Base-by-base conservation (phyloP, 1,284 basidiomycete genomes). In the Ganoderma lingzhi region DNA sequence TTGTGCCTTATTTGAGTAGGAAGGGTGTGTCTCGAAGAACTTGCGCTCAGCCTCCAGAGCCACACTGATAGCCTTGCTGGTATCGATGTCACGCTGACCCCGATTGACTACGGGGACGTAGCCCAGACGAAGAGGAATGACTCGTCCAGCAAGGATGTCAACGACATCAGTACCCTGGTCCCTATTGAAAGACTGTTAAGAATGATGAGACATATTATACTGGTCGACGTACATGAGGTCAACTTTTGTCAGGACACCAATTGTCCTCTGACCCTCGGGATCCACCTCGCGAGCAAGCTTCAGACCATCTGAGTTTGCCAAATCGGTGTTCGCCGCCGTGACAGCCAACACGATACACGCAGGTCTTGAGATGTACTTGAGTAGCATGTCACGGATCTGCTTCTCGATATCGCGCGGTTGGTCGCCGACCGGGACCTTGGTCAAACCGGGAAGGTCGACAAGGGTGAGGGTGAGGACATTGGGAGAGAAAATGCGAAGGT, bases 61-160 rank as follows among this genome's bases (percentile, higher is more conserved):
- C 61, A 87, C 87, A 45, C 84, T 83, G 78, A 99, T 99, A 12
- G 93, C 83, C 80, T 96, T 97, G 74, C 90, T 90, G 55, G 86
- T 84, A 74, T 99, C 97, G 74, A 99, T 99, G 82, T 99, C 97
- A 45, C 96, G 90, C 80, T 99, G 97, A 56, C 97, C 97, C 82
- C 97, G 92, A 82, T 99, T 99, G 78, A 99, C 93, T 14, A 99
- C 97, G 19, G 97, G 97, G 4, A 99, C 97, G 78, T 99, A 99
- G 63, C 97, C 97, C 59, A 99, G 84, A 67, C 97, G 92, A 45
- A 99, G 87, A 61, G 97, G 97, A 78, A 99, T 98, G 75, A 95
- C 86, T 66, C 97, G 91, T n/a, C 97, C 97, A 39, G 97, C 97
- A 55, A 99, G 90, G 80, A 99, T 99, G 80, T 99, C 97, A 55